Base-by-base conservation (phyloP, 176 grass and related monocot species). In the Ananas comosus region DNA sequence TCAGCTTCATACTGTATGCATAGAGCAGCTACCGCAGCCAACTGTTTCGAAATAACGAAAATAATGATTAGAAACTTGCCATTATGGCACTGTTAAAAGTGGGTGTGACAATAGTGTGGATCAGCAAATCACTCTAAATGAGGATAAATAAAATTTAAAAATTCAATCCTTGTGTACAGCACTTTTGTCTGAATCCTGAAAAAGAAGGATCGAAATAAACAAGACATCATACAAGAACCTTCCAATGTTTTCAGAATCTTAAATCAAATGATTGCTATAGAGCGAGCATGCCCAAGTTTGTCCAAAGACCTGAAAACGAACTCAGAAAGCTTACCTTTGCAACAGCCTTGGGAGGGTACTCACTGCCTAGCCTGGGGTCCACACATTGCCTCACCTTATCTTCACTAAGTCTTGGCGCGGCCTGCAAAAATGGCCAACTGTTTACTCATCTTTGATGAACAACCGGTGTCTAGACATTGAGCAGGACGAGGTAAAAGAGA, bases 361-460 rank as follows among this genome's bases (percentile, higher is more conserved):
- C 70, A 14, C 11, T 29, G 13, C 51, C 51, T 10, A 72, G 14
- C 51, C 19, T 72, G 9, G 70, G 16, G 14, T 72, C 70, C 21
- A 72, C 19, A 72, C 70, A 72, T 25, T 72, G 70, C 18, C 57
- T 53, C 9, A 72, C 70, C 33, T 72, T 72, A 54, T 72, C 70
- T 72, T 72, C 70, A 58, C 70, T 72, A 33, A 72, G 51, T 29
- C 70, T 72, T 27, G 70, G 33, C 28, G 50, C 24, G 21, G 70
- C 70, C 70, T 72, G 51, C 51, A 71, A 17, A 1, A 12, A 71
- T n/a, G 33, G 33, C 21, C 17, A 61, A 61, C 56, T 57, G 8
- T 57, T 17, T 16, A 61, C 9, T n/a, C n/a, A 18, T 18, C n/a
- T 61, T 16, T 18, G 21, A 61, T 61, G 21, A 9, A n/a, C 17